phyloP scores from a whole-genome alignment of 371 early-diverging fungal species.

The Ecytonucleospora hepatopenaei region DNA sequence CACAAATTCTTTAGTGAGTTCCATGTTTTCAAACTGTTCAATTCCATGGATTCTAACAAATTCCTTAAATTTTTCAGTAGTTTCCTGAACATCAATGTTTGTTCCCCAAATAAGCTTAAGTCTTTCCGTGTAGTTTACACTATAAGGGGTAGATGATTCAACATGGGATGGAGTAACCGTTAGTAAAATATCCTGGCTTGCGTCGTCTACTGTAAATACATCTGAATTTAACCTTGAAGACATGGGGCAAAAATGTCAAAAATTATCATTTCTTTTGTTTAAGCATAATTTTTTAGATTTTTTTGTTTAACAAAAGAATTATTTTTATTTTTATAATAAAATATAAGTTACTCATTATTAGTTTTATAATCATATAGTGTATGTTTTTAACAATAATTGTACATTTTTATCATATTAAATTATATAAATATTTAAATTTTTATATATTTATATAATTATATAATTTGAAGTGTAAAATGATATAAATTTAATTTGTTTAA shows the following conservation, averaged over 20 bases:
- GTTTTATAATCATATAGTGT: no score
- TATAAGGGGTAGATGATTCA: constrained; percentile 32
- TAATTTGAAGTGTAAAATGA: no score
- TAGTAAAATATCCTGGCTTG: constrained; percentile 38
- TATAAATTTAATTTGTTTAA: no score
- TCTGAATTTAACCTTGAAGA: constrained; percentile 26
- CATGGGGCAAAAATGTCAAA: constrained; percentile 16
- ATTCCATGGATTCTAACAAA: constrained; percentile 62
- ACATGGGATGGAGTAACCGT: constrained; percentile 44
- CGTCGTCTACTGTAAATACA: constrained; percentile 56
- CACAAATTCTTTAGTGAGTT: constrained; percentile 38
- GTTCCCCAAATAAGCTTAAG: constrained; percentile 83
- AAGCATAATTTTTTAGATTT: background rate
- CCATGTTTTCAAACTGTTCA: constrained; percentile 23
- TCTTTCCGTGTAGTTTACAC: constrained; percentile 46
- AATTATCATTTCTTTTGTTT: background rate
- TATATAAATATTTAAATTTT: no score
- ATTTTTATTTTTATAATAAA: background rate
- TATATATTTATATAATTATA: no score
- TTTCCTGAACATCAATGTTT: constrained; percentile 77
- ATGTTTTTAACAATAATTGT: no score
- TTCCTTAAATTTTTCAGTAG: constrained; percentile 70
- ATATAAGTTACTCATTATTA: no score
- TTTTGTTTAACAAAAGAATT: background rate
- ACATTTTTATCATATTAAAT: no score